Evolutionary conservation across 1,139 yeast genomes (phyloP).

Genomic region (Yamadazyma epiphylla): DNA sequence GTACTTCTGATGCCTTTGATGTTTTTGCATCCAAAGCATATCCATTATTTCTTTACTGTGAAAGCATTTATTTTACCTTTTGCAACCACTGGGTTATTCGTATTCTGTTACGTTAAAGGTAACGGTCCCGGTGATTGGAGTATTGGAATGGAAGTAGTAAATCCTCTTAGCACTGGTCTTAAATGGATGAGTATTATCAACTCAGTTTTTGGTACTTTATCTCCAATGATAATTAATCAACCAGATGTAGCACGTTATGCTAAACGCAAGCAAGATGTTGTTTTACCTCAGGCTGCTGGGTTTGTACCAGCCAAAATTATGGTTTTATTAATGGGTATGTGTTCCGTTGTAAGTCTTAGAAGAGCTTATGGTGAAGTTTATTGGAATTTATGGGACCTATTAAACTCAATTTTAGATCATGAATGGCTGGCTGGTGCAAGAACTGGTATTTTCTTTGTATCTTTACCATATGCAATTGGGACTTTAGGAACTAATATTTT

Average conservation of each 20-base stretch:
- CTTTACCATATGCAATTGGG: constrained; percentile 11
- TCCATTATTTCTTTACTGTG: constrained; percentile 11
- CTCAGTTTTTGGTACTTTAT: constrained; percentile 13
- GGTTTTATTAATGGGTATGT: constrained; percentile 12
- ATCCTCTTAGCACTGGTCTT: constrained; percentile 7
- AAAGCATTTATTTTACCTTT: constrained; percentile 12
- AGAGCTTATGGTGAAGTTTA: constrained; percentile 13
- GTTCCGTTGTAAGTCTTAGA: constrained; percentile 8
- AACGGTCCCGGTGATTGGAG: constrained; percentile 13
- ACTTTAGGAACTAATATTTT: constrained; percentile 16
- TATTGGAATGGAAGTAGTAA: constrained; percentile 7
- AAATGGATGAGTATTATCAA: constrained; percentile 14
- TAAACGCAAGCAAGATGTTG: constrained; percentile 11
- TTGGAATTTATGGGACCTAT: constrained; percentile 15
- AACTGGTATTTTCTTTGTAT: constrained; percentile 11
- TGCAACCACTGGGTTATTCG: constrained; percentile 12
- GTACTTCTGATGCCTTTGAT: constrained; percentile 13
- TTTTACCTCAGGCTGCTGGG: constrained; percentile 13
- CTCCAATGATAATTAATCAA: constrained; percentile 15
- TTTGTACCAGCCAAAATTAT: constrained; percentile 13
- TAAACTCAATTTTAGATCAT: constrained; percentile 12
- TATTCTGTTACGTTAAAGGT: constrained; percentile 12
- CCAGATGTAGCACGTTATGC: constrained; percentile 15
- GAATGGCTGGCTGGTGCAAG: constrained; percentile 15
- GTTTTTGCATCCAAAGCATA: constrained; percentile 14